These are phyloP conservation scores for Arabidopsis thaliana DNA, from an alignment of 345 rosid genomes.

Conservation along the genomic window TAIR10.1 NC_003071.7:9539501-9540000, in stretches of 20 bases:
- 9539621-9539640: slow-evolving; percentile 12
- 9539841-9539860: slow-evolving; percentile 8
- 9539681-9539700: neutral
- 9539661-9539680: neutral
- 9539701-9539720: slow-evolving; percentile 13
- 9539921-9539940: neutral
- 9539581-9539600: neutral
- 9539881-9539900: neutral
- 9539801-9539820: neutral
- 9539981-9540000: neutral
- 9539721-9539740: slow-evolving; percentile 1
- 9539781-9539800: slow-evolving; percentile 14
- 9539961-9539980: neutral
- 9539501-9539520: slow-evolving; percentile 3
- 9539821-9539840: neutral
- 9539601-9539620: slow-evolving; percentile 26
- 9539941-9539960: neutral
- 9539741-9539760: neutral
- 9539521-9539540: neutral
- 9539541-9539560: too few relatives aligned
- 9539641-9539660: slow-evolving; percentile 24
- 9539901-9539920: neutral
- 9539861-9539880: neutral
- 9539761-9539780: slow-evolving; percentile 5
- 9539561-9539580: neutral